Evolutionary conservation across 1,284 basidiomycete genomes (phyloP).

Genomic region (Puccinia sorghi): DNA sequence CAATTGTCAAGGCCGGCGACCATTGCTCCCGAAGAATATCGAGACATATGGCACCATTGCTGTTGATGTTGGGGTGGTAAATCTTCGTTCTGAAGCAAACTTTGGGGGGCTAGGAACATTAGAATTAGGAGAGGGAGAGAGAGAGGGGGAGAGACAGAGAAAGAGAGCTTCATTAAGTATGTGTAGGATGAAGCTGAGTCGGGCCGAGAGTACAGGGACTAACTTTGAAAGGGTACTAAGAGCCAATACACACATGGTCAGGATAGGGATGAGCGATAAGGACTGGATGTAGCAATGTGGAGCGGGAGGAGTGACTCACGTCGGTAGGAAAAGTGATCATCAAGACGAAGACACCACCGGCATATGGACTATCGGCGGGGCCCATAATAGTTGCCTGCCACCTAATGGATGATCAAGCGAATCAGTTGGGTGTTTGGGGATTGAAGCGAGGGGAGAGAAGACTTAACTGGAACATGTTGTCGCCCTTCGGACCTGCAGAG

Average conservation of each 20-base stretch:
- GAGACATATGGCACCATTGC: conserved; percentile 96
- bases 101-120: conserved; percentile 88
- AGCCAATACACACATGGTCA: neutral
- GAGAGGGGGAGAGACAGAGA: conserved; percentile 55
- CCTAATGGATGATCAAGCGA: neutral
- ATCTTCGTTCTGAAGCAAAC: conserved; percentile 94
- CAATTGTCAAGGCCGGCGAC: conserved; percentile 97
- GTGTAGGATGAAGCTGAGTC: neutral
- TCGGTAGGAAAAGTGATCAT: conserved; percentile 86
- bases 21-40: conserved; percentile 87
- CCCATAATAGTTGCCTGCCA: conserved; percentile 98
- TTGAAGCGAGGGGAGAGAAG: neutral
- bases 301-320: conserved; percentile 51
- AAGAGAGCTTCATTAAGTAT: neutral
- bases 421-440: neutral
- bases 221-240: conserved; percentile 79
- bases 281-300: neutral
- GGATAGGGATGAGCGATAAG: neutral
- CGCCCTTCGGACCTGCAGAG: conserved; percentile 91
- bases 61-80: conserved; percentile 92
- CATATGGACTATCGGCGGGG: conserved; percentile 92
- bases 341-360: conserved; percentile 73
- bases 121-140: neutral
- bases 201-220: neutral
- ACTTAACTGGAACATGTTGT: conserved; percentile 85